A percentile compares a stretch with the other conserved stretches of the same genome.
phyloP scores from a whole-genome alignment of 1,284 basidiomycete species.

The Agroathelia rolfsii region DNA sequence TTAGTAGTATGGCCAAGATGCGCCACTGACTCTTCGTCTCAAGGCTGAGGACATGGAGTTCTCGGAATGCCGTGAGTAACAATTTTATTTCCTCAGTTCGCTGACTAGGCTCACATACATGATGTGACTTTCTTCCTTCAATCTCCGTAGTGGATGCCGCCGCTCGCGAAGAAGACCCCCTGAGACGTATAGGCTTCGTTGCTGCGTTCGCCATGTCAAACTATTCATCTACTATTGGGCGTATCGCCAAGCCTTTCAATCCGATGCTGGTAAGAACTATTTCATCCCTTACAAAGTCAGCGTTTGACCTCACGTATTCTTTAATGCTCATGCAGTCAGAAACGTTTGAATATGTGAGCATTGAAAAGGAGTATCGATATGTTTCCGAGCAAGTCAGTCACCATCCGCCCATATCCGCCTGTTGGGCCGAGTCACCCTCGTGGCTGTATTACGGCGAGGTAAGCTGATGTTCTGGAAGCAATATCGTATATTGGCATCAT shows the following conservation, averaged over 20 bases:
- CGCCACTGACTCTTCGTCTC: conserved; percentile 6
- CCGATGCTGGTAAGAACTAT: conserved; percentile 67
- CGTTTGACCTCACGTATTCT: neutral
- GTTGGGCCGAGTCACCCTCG: conserved; percentile 81
- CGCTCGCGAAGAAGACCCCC: conserved; percentile 65
- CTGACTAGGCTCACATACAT: neutral
- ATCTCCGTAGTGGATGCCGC: conserved; percentile 73
- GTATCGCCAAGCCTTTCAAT: conserved; percentile 95
- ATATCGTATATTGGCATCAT: no score
- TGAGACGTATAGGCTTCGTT: conserved; percentile 84
- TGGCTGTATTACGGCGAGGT: conserved; percentile 95
- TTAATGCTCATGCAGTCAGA: no score
- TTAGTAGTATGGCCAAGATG: conserved; percentile 3
- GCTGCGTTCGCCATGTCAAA: conserved; percentile 98
- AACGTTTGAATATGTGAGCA: conserved; percentile 89
- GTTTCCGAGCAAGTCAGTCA: conserved; percentile 94
- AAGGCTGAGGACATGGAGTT: conserved; percentile 96
- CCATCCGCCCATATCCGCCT: conserved; percentile 96
- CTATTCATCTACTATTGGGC: conserved; percentile 91
- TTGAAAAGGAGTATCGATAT: conserved; percentile 88
- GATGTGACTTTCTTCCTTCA: neutral
- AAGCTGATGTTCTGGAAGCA: no score
- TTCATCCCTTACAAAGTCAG: neutral
- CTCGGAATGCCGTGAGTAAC: conserved; percentile 74
- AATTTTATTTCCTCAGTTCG: neutral